phyloP scores from a whole-genome alignment of 73 alveolate genomes.

The Paramecium primaurelia region DNA sequence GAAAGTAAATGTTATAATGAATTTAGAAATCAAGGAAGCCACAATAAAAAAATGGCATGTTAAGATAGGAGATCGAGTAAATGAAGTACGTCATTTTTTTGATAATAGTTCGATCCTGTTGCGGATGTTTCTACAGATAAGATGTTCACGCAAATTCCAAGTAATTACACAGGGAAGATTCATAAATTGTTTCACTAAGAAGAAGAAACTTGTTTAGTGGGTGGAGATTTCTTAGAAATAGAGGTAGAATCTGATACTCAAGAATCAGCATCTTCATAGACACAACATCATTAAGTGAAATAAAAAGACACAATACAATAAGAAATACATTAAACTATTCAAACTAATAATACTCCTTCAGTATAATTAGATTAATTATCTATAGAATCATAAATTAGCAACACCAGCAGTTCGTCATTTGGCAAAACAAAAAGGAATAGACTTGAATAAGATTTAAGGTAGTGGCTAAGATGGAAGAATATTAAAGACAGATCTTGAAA shows the following conservation, averaged over 20 bases:
- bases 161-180: conserved; percentile 55
- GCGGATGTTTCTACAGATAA: conserved; percentile 65
- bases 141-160: conserved; percentile 58
- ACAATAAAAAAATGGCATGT: conserved; percentile 59
- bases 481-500: conserved; percentile 64
- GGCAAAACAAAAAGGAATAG: conserved; percentile 75
- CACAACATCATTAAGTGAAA: neutral
- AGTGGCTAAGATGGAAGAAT: conserved; percentile 85
- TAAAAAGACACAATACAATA: neutral
- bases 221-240: conserved; percentile 56
- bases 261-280: neutral
- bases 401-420: conserved; percentile 81
- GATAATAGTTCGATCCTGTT: conserved; percentile 51
- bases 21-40: conserved; percentile 62
- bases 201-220: conserved; percentile 59
- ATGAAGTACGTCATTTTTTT: conserved; percentile 43
- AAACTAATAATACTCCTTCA: neutral
- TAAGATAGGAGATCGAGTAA: conserved; percentile 49
- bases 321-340: neutral
- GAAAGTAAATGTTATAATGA: conserved; percentile 50
- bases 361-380: neutral
- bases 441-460: conserved; percentile 66
- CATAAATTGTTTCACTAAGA: conserved; percentile 59
- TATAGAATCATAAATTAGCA: conserved; percentile 57
- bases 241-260: conserved; percentile 27